phyloP scores from a whole-genome alignment of 169 alveolate species.

The Plasmodium yoelii region DNA sequence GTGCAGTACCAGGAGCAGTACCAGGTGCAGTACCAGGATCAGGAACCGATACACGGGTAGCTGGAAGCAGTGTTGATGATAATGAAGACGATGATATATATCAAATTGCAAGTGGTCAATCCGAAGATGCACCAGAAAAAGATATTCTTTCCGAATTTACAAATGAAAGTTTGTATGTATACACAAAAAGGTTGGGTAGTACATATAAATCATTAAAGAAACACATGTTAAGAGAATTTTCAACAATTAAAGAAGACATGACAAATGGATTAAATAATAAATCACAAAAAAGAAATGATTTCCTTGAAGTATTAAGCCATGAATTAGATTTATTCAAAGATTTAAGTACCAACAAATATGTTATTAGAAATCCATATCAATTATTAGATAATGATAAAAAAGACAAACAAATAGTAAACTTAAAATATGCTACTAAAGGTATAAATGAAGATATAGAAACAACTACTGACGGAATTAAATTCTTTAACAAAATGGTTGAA shows the following conservation, averaged over 20 bases:
- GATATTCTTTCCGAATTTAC: background rate
- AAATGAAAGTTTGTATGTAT: constrained; percentile 8
- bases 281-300: constrained; percentile 32
- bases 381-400: constrained; percentile 27
- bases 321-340: constrained; percentile 34
- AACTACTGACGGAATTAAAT: constrained; percentile 1
- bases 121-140: constrained; percentile 10
- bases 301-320: constrained; percentile 3
- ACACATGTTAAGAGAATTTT: constrained; percentile 6
- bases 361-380: constrained; percentile 53
- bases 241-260: constrained; percentile 4
- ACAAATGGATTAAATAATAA: constrained; percentile 10
- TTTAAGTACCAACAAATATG: constrained; percentile 9
- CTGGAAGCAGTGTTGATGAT: constrained; percentile 4
- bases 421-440: constrained; percentile 5
- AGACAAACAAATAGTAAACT: constrained; percentile 11
- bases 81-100: constrained; percentile 8
- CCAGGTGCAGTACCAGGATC: background rate
- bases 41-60: background rate
- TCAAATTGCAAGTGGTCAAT: background rate
- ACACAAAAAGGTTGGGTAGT: constrained; percentile 32
- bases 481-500: constrained; percentile 4
- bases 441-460: constrained; percentile 18
- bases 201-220: constrained; percentile 27
- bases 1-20: background rate